These are phyloP conservation scores for Begonia masoniana DNA, from an alignment of 306 rosid genomes.

Conservation along the genomic window DNA sequence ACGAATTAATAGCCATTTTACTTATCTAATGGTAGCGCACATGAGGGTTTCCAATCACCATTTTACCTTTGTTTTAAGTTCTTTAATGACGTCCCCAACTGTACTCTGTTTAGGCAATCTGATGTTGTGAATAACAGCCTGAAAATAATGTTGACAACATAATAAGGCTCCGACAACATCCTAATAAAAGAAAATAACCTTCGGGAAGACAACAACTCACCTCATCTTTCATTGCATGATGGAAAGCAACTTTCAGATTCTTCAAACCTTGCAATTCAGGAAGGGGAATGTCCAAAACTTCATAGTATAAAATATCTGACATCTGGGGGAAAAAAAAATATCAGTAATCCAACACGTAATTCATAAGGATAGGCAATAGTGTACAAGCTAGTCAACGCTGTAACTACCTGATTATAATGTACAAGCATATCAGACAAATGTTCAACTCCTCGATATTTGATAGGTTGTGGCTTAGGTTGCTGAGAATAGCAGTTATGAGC, in stretches of 20 bases:
- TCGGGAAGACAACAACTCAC: conserved; percentile 21
- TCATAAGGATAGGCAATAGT: neutral
- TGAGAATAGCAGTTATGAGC: conserved; percentile 85
- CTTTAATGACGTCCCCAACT: conserved; percentile 60
- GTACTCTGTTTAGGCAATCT: conserved; percentile 71
- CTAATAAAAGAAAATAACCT: neutral
- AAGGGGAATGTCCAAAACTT: conserved; percentile 73
- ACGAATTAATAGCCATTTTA: too few species aligned
- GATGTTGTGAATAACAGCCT: conserved; percentile 66
- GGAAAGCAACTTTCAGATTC: conserved; percentile 69
- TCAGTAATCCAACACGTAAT: conserved; percentile 1
- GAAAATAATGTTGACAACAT: conserved; percentile 14
- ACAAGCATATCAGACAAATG: conserved; percentile 69
- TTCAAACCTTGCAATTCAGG: conserved; percentile 75
- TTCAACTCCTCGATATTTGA: conserved; percentile 63
- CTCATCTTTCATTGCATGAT: conserved; percentile 72
- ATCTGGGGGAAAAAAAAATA: conserved; percentile 28
- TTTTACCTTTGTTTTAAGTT: conserved; percentile 59
- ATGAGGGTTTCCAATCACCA: too few species aligned
- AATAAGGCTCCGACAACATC: conserved; percentile 1
- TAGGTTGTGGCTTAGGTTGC: conserved; percentile 84
- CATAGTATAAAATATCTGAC: conserved; percentile 69
- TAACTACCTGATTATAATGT: conserved; percentile 60
- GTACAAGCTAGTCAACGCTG: conserved; percentile 4
- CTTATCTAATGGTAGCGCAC: neutral